A percentile compares a stretch with the other conserved stretches of the same genome.
Evolutionary conservation across 768 basidiomycete genomes (phyloP).

Genomic region (Podaxis sp.): DNA sequence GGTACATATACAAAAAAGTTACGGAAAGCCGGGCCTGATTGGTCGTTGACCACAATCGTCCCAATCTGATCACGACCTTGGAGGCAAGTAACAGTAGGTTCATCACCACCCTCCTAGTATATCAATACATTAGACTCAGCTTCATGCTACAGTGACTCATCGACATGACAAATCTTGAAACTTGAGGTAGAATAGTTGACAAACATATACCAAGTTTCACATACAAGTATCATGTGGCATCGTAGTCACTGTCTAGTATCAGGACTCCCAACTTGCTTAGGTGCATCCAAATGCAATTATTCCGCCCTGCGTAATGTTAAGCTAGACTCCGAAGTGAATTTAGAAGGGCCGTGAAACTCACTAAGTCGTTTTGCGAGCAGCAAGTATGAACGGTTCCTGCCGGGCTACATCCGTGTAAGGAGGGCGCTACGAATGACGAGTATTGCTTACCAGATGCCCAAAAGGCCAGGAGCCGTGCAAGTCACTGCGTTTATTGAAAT

Average conservation of each 20-base stretch:
- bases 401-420: background rate
- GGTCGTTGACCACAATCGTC: too few species aligned
- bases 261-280: background rate
- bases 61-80: too few species aligned
- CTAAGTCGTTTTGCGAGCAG: background rate
- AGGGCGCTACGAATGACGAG: background rate
- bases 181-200: too few species aligned
- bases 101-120: too few species aligned
- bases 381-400: background rate
- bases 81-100: too few species aligned
- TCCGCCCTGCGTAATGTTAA: background rate
- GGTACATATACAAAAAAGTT: too few species aligned
- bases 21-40: too few species aligned
- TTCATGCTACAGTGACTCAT: too few species aligned
- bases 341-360: background rate
- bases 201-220: too few species aligned
- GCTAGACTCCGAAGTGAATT: background rate
- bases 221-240: background rate
- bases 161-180: too few species aligned
- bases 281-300: background rate
- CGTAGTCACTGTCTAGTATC: background rate
- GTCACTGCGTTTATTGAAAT: background rate
- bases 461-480: background rate
- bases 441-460: background rate
- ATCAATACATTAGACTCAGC: too few species aligned